phyloP scores from a whole-genome alignment of 306 rosid genomes.

The Cicer arietinum region DNA sequence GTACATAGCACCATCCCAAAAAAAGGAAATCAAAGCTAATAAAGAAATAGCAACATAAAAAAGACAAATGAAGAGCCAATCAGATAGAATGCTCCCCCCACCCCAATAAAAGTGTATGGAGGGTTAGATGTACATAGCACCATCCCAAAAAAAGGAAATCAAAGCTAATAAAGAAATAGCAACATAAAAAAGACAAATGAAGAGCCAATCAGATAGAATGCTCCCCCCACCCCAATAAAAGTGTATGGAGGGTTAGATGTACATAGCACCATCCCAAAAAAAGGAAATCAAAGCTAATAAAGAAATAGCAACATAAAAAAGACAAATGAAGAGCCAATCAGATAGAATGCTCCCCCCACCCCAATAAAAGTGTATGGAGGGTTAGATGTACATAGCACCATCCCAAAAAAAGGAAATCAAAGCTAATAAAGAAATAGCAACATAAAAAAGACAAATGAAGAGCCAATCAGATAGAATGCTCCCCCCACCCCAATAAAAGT shows the following conservation, averaged over 20 bases:
- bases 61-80: too few relatives aligned
- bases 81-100: too few relatives aligned
- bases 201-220: slow-evolving; percentile 29
- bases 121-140: too few relatives aligned
- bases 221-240: neutral
- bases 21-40: too few relatives aligned
- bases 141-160: neutral
- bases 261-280: neutral
- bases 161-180: neutral
- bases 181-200: neutral
- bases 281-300: too few relatives aligned
- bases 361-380: too few relatives aligned
- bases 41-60: too few relatives aligned
- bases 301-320: too few relatives aligned
- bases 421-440: neutral
- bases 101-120: too few relatives aligned
- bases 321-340: too few relatives aligned
- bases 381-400: too few relatives aligned
- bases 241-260: neutral
- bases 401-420: neutral
- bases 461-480: slow-evolving; percentile 27
- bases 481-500: neutral
- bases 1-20: neutral
- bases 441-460: neutral
- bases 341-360: too few relatives aligned